These are phyloP conservation scores for Ustilago vetiveriae DNA, from an alignment of 1,284 basidiomycete species.

Conservation along the genomic window DNA sequence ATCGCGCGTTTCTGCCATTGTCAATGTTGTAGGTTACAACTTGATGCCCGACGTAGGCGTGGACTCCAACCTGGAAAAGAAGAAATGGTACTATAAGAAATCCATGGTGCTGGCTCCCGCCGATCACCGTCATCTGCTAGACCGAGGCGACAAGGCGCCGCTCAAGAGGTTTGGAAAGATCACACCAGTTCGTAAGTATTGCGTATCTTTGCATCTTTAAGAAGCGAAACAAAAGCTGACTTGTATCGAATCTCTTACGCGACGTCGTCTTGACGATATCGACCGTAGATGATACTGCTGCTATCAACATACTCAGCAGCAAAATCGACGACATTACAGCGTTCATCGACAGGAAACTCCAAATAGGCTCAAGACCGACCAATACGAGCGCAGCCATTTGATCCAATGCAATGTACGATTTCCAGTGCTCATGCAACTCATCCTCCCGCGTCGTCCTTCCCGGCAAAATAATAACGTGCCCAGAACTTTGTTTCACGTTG, in stretches of 20 bases:
- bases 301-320: slow-evolving; percentile 31
- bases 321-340: slow-evolving; percentile 12
- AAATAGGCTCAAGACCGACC: background rate
- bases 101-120: slow-evolving; percentile 33
- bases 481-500: no score
- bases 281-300: slow-evolving; percentile 14
- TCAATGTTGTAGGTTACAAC: slow-evolving; percentile 50
- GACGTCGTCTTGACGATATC: no score
- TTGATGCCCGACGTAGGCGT: slow-evolving; percentile 31
- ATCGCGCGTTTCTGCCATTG: slow-evolving; percentile 40
- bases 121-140: slow-evolving; percentile 29
- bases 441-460: no score
- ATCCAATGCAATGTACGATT: no score
- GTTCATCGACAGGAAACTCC: slow-evolving; percentile 28
- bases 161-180: slow-evolving; percentile 36
- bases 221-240: no score
- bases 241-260: no score
- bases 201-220: no score
- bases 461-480: no score
- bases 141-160: slow-evolving; percentile 16
- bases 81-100: slow-evolving; percentile 40
- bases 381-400: background rate
- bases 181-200: slow-evolving; percentile 27
- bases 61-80: slow-evolving; percentile 1
- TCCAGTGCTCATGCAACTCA: no score